Evolutionary conservation across 352 stramenopile species (phyloP).

Genomic region (Globisporangium sylvaticum): DNA sequence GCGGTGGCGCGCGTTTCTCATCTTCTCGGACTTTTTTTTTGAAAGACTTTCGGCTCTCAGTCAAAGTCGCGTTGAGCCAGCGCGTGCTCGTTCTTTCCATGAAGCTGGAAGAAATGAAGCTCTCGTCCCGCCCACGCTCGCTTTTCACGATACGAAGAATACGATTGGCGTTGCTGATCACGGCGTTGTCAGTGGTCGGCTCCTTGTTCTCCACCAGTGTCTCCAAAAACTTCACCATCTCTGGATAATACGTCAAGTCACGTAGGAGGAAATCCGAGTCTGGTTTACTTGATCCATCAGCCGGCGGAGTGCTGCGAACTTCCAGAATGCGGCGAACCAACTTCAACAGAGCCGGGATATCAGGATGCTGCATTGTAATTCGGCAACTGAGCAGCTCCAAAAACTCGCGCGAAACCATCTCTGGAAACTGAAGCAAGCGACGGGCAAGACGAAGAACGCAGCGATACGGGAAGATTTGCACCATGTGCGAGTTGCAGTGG

Average conservation of each 20-base stretch:
- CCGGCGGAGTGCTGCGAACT: constrained; percentile 31
- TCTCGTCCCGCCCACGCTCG: constrained; percentile 50
- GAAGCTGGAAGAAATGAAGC: constrained; percentile 47
- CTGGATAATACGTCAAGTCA: constrained; percentile 62
- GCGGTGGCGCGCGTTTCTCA: not conserved
- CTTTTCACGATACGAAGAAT: constrained; percentile 69
- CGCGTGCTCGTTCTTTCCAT: constrained; percentile 48
- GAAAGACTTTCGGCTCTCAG: constrained; percentile 23
- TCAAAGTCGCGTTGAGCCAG: constrained; percentile 73
- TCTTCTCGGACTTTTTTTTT: constrained; percentile 19
- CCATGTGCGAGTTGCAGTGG: constrained; percentile 63
- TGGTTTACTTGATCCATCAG: constrained; percentile 28
- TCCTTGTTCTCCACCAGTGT: constrained; percentile 45
- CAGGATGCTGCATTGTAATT: constrained; percentile 61
- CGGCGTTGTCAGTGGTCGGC: constrained; percentile 28
- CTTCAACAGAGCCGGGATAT: constrained; percentile 68
- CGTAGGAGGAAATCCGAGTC: constrained; percentile 44
- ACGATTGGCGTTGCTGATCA: constrained; percentile 72
- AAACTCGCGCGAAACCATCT: constrained; percentile 68
- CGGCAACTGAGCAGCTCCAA: constrained; percentile 70
- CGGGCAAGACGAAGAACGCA: constrained; percentile 60
- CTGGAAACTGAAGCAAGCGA: constrained; percentile 57
- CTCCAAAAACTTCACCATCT: constrained; percentile 60
- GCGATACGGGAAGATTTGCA: constrained; percentile 71
- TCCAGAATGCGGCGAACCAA: constrained; percentile 71